Percentiles rank a stretch among this genome's conserved stretches.
Conservation (phyloP, 2,329 filamentous ascomycete species). For the Cladosporium sp. region DNA sequence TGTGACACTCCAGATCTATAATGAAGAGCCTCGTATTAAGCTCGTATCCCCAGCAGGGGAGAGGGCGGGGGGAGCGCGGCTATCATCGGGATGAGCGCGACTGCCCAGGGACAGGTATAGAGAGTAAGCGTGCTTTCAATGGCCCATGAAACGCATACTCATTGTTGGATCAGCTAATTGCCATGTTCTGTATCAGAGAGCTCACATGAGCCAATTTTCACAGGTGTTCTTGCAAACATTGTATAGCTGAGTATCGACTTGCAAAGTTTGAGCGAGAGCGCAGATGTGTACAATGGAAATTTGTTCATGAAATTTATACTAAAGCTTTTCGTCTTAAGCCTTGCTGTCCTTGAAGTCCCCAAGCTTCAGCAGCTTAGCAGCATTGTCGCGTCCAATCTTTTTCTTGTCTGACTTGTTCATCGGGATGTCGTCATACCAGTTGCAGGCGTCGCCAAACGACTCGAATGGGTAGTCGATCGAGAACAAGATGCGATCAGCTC, state of each 20-base stretch:
- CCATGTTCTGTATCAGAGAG: not conserved
- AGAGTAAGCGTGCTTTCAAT: not conserved
- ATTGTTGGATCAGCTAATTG: not conserved
- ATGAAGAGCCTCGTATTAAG: not conserved
- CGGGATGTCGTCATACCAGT: conserved; percentile 32
- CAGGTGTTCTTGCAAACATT: not conserved
- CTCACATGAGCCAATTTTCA: not conserved
- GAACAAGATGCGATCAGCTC: conserved; percentile 36
- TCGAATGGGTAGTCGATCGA: conserved; percentile 36
- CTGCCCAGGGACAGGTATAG: not conserved
- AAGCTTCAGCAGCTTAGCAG: conserved; percentile 33
- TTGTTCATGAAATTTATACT: not conserved
- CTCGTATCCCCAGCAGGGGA: not conserved
- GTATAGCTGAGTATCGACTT: not conserved
- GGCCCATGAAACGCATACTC: not conserved
- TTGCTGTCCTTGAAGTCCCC: conserved; percentile 22
- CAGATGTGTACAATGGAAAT: not conserved
- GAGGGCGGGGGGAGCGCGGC: not conserved
- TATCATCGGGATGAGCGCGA: not conserved
- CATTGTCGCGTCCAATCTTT: conserved; percentile 35
- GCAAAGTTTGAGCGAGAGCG: not conserved
- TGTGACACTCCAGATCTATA: not conserved
- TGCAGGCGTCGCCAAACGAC: conserved; percentile 32
- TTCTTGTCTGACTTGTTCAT: conserved; percentile 25
- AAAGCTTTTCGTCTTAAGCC: not conserved